Evolutionary conservation across 2,329 filamentous ascomycete species (phyloP), one percentile per base, ranked within the genome.

Genomic region (Penicillium carneum): DNA sequence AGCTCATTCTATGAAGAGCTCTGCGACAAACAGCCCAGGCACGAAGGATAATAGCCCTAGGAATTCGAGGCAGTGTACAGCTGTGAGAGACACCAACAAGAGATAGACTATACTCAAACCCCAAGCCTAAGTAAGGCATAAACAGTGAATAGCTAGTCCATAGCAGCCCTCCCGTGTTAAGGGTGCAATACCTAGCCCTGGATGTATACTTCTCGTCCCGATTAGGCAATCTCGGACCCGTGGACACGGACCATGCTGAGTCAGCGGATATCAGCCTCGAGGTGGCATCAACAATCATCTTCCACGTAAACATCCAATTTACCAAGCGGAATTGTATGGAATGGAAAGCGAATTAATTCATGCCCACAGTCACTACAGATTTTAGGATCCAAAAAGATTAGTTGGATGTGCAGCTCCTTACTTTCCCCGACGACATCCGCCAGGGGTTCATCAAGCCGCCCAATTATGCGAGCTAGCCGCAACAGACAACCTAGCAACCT

Each of bases 31-130:
- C 1, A 99, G 80, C 0, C 93, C 93, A 0, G 93, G 93, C 9
- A 92, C 84, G 73, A 97, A 99, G 0, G 90, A 93, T 63, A 92
- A 94, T 23, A 83, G 72, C 0, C 94, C 95, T 2, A 96, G 78
- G 65, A 94, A 94, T 74, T 95, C 91, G 1, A 95, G 86, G 61
- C 39, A 20, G 39, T 20, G 18, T 42, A 42, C 18, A 42, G 6
- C 39, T 20, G n/a, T 42, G 4, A 18, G 16, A 11, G 16, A 46
- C 23, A 7, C 3, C 9, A 29, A 46, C 4, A 11, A n/a, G 14
- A 29, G 4, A 46, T 12, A 11, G 3, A 29, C 8, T 29, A 29
- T n/a, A 11, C 11, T 9, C 9, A 29, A 46, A 4, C 1, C n/a
- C 7, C 9, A 46, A 46, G 1, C 4, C 10, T 4, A n/a, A 29